A percentile compares a stretch with the other conserved stretches of the same genome.
Conservation (phyloP, 768 basidiomycete genomes). For the Lactarius tabidus region DNA sequence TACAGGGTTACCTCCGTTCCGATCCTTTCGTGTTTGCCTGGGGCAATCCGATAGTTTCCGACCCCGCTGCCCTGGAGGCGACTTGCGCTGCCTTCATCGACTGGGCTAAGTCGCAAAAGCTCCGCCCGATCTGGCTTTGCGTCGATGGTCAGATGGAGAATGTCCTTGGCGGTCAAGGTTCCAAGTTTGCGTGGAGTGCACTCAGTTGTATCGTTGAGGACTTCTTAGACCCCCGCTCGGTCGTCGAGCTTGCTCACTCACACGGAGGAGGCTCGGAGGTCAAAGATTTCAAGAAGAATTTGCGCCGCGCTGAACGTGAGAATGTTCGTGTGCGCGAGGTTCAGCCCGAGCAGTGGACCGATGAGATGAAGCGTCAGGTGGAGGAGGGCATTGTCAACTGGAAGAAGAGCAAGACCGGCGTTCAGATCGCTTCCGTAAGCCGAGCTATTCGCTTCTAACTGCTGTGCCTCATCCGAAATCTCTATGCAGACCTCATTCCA, state of each 20-base stretch:
- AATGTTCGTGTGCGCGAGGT: slow-evolving; percentile 49
- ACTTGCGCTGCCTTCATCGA: slow-evolving; percentile 42
- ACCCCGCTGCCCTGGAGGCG: slow-evolving; percentile 38
- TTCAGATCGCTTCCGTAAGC: slow-evolving; percentile 43
- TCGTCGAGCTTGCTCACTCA: slow-evolving; percentile 43
- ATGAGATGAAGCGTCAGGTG: slow-evolving; percentile 43
- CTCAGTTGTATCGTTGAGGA: slow-evolving; percentile 64
- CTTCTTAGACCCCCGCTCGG: slow-evolving; percentile 38
- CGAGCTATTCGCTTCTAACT: fast-evolving
- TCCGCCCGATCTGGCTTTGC: slow-evolving; percentile 59
- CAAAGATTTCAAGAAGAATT: slow-evolving; percentile 60
- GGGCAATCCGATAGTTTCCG: slow-evolving; percentile 27
- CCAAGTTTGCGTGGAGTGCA: slow-evolving; percentile 50
- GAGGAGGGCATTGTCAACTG: slow-evolving; percentile 54
- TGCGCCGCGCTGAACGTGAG: slow-evolving; percentile 52
- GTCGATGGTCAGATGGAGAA: slow-evolving; percentile 50
- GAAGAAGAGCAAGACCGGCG: slow-evolving; percentile 49
- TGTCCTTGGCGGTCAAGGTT: slow-evolving; percentile 40
- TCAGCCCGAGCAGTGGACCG: slow-evolving; percentile 37
- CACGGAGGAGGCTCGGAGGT: slow-evolving; percentile 33
- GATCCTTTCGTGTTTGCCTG: slow-evolving; percentile 35
- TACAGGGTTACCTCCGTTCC: slow-evolving; percentile 60
- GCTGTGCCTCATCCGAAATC: not conserved
- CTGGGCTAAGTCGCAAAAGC: slow-evolving; percentile 39
- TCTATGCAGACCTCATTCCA: slow-evolving; percentile 39